A percentile compares a stretch with the other conserved stretches of the same genome.
These are phyloP conservation scores for Ceriops zippeliana DNA, from an alignment of 345 rosid species.

Conservation along the genomic window DNA sequence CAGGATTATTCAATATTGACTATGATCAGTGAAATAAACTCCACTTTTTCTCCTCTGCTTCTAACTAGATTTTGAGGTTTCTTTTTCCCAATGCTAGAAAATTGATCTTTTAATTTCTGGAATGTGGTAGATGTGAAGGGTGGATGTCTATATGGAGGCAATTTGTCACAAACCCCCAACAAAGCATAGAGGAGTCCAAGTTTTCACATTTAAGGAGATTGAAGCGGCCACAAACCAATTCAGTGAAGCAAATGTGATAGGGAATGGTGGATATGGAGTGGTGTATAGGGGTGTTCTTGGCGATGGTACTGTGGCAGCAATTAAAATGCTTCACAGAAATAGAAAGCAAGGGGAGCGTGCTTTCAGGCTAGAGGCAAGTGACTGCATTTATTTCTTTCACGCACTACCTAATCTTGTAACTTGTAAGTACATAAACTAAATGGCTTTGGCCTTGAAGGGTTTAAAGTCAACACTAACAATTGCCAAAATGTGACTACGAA, in stretches of 20 bases:
- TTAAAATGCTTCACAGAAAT: conserved; percentile 58
- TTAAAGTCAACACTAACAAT: not conserved
- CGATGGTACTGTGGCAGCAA: conserved; percentile 78
- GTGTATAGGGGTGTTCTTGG: conserved; percentile 63
- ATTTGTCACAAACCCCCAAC: conserved; percentile 19
- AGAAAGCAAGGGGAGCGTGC: conserved; percentile 77
- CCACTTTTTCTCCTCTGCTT: not conserved
- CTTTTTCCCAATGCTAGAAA: not conserved
- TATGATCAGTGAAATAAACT: no score
- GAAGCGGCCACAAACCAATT: conserved; percentile 62
- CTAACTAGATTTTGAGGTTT: not conserved
- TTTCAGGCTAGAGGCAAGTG: conserved; percentile 75
- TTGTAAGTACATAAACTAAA: no score
- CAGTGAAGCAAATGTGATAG: conserved; percentile 56
- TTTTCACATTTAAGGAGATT: conserved; percentile 77
- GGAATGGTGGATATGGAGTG: conserved; percentile 58
- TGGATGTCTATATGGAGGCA: conserved; percentile 49
- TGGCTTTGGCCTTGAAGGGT: no score
- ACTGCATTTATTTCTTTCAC: conserved; percentile 39
- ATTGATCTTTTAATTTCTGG: conserved; percentile 11
- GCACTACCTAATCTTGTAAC: no score
- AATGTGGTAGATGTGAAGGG: conserved; percentile 50
- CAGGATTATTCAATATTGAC: no score
- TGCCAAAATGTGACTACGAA: not conserved
- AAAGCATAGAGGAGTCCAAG: conserved; percentile 55